Percentiles rank a stretch among this genome's conserved stretches.
Conservation (phyloP, 192 early-diverging fungal species). For the Backusella parvicylindrica region DNA sequence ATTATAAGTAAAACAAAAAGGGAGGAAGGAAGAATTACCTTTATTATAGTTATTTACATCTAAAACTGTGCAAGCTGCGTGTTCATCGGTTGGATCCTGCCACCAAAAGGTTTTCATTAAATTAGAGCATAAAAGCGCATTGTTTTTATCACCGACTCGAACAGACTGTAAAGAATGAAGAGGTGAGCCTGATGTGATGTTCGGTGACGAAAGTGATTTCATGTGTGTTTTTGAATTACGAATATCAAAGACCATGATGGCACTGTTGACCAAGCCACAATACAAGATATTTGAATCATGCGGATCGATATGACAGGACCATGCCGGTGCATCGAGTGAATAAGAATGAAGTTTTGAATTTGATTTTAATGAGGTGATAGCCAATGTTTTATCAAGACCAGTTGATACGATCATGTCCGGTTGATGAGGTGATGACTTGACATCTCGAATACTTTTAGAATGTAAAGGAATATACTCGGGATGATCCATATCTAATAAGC, state of each 20-base stretch:
- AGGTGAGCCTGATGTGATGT: background rate
- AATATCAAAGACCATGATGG: constrained; percentile 17
- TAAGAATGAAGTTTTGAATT: constrained; percentile 21
- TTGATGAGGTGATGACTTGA: background rate
- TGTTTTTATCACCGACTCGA: background rate
- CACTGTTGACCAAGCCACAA: constrained; percentile 20
- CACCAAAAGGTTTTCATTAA: background rate
- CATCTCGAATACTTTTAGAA: constrained; percentile 11
- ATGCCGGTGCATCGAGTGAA: constrained; percentile 7
- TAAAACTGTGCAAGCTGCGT: background rate
- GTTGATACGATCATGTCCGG: constrained; percentile 5
- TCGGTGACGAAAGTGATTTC: background rate
- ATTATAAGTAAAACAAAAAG: background rate
- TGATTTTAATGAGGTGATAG: constrained; percentile 18
- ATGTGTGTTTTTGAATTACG: constrained; percentile 17
- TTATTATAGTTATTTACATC: background rate
- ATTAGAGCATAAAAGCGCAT: constrained; percentile 3
- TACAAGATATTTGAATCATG: constrained; percentile 14
- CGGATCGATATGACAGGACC: constrained; percentile 20
- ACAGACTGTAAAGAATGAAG: background rate
- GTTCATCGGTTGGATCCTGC: background rate
- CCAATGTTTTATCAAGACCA: constrained; percentile 15
- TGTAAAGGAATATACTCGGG: constrained; percentile 16
- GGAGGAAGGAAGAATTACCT: background rate
- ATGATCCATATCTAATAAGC: background rate